A percentile compares a stretch with the other conserved stretches of the same genome.
These are phyloP conservation scores for Coemansia brasiliensis DNA, from an alignment of 192 early-diverging fungal species.

Conservation along the genomic window DNA sequence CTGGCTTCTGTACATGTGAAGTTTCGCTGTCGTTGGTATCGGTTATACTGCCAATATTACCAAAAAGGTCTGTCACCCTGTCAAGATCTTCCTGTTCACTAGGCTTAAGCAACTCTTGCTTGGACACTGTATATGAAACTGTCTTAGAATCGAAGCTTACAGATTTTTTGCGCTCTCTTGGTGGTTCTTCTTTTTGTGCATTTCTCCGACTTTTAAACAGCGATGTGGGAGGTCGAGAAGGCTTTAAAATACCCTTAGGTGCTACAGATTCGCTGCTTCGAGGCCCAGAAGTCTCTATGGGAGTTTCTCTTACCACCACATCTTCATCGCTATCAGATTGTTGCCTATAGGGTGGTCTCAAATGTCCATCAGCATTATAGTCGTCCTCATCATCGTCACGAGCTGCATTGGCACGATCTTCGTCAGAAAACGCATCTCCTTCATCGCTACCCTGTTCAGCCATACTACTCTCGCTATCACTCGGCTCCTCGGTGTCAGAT, in stretches of 20 bases:
- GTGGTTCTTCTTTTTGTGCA: slow-evolving; percentile 2
- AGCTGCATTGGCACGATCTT: slow-evolving; percentile 34
- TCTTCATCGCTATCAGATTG: no score
- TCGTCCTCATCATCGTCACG: slow-evolving; percentile 52
- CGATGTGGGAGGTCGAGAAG: not conserved
- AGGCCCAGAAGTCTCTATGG: no score
- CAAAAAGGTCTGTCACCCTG: slow-evolving; percentile 11
- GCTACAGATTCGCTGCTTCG: no score
- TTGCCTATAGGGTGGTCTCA: no score
- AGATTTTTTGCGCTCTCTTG: slow-evolving; percentile 5
- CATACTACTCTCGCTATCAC: slow-evolving; percentile 9
- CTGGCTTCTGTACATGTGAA: slow-evolving; percentile 4
- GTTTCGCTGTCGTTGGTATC: no score
- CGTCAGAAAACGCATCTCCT: slow-evolving; percentile 36
- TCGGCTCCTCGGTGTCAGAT: not conserved
- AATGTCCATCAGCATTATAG: slow-evolving; percentile 19
- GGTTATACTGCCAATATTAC: slow-evolving; percentile 8
- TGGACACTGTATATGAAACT: slow-evolving; percentile 6
- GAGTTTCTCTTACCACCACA: no score
- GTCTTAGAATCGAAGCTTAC: slow-evolving; percentile 28
- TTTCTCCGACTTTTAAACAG: no score
- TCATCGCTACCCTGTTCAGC: slow-evolving; percentile 18
- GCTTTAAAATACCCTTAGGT: slow-evolving; percentile 35
- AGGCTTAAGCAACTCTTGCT: slow-evolving; percentile 20
- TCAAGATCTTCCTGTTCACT: slow-evolving; percentile 21